Evolutionary conservation across 768 basidiomycete species (phyloP), one percentile per base, ranked within the genome.

Genomic region (Russula olivacea): DNA sequence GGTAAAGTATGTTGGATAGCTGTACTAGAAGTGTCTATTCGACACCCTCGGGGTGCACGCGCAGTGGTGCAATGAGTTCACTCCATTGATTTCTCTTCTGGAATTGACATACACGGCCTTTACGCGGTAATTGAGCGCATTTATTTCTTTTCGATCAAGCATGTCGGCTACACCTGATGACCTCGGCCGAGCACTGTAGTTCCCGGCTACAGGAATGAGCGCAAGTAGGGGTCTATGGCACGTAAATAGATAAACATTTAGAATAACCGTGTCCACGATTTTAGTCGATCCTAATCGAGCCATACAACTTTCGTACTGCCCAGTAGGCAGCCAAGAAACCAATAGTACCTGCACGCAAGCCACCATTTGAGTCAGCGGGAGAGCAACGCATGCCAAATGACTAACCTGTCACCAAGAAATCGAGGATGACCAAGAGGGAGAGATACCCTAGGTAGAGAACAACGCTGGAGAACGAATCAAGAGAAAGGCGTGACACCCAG

Each of bases 391-490:
- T 64, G 43, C 12, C 36, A 69, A 43, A 40, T 21, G 40, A 64
- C 82, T 53, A 72, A 86, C 93, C 93, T 59, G 92, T 93, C 59
- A 93, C 80, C 28, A 98, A 78, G 80, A 96, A 98, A 71, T 91
- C 84, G 36, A 96, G 76, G n/a, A 93, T 71, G 17, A 85, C 83
- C 59, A 98, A 80, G 47, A 97, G 79, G 71, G 89, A 79, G 62
- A 98, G 79, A 75, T 98, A 98, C 32, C 96, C 95, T 34, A 98
- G 80, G 76, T 94, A 98, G 25, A 98, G 80, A 32, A 88, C 79
- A 38, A 88, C 81, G 69, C 89, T 91, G 4, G 92, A 81, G 61
- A 93, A 76, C 10, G 91, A 90, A 71, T 87, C 86, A 55, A 98
- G 81, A 25, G 86, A 89, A n/a, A 98, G 81, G 23, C 92, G 84